Base-by-base conservation (phyloP, 129 eudicot species). In the Flaveria sonorensis region DNA sequence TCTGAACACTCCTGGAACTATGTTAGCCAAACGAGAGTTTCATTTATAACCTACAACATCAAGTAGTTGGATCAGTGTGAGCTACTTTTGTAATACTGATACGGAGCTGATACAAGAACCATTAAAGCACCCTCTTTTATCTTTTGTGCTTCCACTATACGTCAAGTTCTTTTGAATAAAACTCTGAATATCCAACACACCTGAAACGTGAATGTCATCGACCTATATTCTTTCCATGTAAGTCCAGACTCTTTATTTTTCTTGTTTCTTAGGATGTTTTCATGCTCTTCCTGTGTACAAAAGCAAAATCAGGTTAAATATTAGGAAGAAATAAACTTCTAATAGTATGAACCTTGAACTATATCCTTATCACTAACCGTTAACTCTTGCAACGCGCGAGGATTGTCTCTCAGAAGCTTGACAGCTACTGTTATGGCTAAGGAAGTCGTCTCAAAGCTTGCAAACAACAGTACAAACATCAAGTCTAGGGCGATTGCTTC, bases 381-480 rank as follows among this genome's bases (percentile, higher is more conserved):
- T 81, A 91, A 80, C 73, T 76, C 81, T 61, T 88, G 88, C 77
- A 94, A 83, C 61, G 77, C 96, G 23, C 71, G 66, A 23, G 96
- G 98, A 73, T 87, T 78, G 69, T 91, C 97, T 32, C 60, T n/a
- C 45, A 93, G 89, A 73, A 83, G 82, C 77, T 86, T 93, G 10
- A 79, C 74, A 24, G 98, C 98, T 70, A 90, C 84, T 24, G 98
- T 90, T 83, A 93, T 77, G 32, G 96, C 98, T 64, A 90, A 74
- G 3, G 97, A 90, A 55, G 98, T 93, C 19, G 98, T 90, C 80
- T 90, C 98, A 71, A 85, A 90, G 90, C 97, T 90, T 66, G 98
- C 98, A 72, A 93, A 93, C 64, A 93, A 86, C 53, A 90, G 88
- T 79, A 93, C 96, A 69, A 93, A 93, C 98, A 93, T 93, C 79